Evolutionary conservation across 345 rosid species (phyloP).

Genomic region (Noccaea bulbosa): DNA sequence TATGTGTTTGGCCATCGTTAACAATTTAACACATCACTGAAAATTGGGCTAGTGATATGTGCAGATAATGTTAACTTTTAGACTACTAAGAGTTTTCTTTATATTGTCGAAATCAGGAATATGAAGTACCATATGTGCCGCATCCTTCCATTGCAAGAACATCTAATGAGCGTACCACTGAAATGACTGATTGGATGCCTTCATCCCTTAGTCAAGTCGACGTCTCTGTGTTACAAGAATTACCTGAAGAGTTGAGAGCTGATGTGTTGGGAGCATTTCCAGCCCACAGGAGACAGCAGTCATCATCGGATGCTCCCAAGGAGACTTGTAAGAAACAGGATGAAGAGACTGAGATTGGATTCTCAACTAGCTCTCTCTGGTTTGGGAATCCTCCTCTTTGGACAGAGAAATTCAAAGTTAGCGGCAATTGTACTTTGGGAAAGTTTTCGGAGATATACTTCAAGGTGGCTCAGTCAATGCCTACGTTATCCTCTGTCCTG

Average conservation of each 20-base stretch:
- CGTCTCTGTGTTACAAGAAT: conserved; percentile 68
- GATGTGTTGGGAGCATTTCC: conserved; percentile 72
- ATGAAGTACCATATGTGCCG: conserved; percentile 16
- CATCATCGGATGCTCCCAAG: conserved; percentile 41
- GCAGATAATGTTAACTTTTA: not conserved
- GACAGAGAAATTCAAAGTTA: conserved; percentile 66
- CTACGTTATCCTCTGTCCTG: conserved; percentile 58
- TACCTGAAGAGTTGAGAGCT: conserved; percentile 80
- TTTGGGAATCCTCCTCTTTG: conserved; percentile 80
- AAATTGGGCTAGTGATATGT: conserved; percentile 5
- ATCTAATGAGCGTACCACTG: conserved; percentile 38
- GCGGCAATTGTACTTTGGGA: conserved; percentile 55
- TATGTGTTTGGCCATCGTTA: not conserved
- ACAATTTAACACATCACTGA: not conserved
- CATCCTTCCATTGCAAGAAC: conserved; percentile 36
- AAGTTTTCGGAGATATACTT: conserved; percentile 59
- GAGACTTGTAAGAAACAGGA: conserved; percentile 44
- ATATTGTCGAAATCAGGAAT: conserved; percentile 33
- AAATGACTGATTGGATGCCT: conserved; percentile 66
- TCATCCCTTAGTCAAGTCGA: conserved; percentile 85
- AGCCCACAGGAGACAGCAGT: conserved; percentile 53
- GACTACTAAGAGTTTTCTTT: not conserved
- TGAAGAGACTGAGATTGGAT: conserved; percentile 46
- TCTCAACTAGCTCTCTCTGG: conserved; percentile 54
- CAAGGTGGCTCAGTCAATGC: conserved; percentile 54